phyloP scores from a whole-genome alignment of 305 asterid genomes.

The Lippia alba region DNA sequence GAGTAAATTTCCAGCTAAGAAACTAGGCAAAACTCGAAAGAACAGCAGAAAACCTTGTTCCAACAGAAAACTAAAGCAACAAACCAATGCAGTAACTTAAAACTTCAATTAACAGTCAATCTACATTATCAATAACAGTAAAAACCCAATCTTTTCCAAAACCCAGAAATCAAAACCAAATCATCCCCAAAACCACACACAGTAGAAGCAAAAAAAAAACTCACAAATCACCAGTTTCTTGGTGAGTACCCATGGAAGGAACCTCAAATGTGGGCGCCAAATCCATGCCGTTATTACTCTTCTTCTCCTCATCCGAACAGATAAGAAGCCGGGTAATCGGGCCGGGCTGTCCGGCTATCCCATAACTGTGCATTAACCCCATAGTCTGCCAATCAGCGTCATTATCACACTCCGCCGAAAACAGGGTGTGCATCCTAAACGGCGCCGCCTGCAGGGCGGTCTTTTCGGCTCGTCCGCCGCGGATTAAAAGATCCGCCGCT shows the following conservation, averaged over 20 bases:
- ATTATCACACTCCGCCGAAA: slow-evolving; percentile 65
- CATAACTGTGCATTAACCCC: slow-evolving; percentile 65
- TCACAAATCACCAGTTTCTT: slow-evolving; percentile 64
- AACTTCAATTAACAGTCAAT: not conserved
- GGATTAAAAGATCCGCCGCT: slow-evolving; percentile 32
- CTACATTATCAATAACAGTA: not conserved
- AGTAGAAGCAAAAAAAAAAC: not conserved
- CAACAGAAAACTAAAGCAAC: slow-evolving; percentile 16
- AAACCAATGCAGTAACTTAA: not conserved
- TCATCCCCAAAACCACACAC: not conserved
- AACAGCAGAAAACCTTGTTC: not conserved
- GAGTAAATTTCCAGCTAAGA: not conserved
- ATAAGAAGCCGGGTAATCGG: slow-evolving; percentile 63
- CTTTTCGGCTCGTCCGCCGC: slow-evolving; percentile 32
- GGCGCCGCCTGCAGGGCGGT: slow-evolving; percentile 37
- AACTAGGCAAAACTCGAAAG: not conserved
- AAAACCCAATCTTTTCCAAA: not conserved
- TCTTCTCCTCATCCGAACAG: slow-evolving; percentile 59
- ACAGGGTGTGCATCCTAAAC: slow-evolving; percentile 64
- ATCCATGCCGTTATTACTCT: slow-evolving; percentile 54
- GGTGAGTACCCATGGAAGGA: slow-evolving; percentile 67
- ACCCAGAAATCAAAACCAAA: not conserved
- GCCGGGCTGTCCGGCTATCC: slow-evolving; percentile 66
- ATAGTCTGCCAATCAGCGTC: slow-evolving; percentile 82
- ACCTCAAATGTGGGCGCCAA: slow-evolving; percentile 72